Percentiles rank a stretch among this genome's conserved stretches.
Conservation (phyloP, 352 stramenopile genomes). For the Globisporangium uncinulatum region DNA sequence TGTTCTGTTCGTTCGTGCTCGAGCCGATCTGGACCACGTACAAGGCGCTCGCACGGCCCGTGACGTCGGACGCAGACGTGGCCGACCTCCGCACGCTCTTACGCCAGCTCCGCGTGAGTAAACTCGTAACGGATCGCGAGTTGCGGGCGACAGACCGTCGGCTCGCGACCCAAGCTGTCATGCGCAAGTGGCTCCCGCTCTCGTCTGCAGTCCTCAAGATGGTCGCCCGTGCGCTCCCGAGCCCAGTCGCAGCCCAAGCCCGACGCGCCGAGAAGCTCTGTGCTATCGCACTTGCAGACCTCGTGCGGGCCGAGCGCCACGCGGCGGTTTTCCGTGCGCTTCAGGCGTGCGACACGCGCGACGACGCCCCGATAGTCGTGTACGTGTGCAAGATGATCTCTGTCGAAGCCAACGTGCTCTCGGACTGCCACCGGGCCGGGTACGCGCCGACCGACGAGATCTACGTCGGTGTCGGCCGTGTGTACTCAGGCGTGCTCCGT, state of each 20-base stretch:
- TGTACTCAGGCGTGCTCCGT: slow-evolving; percentile 86
- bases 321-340: slow-evolving; percentile 42
- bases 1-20: slow-evolving; percentile 92
- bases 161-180: slow-evolving; percentile 55
- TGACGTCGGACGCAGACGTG: slow-evolving; percentile 42
- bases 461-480: slow-evolving; percentile 89
- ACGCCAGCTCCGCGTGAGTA: slow-evolving; percentile 57
- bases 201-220: slow-evolving; percentile 85
- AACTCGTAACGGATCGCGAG: slow-evolving; percentile 62
- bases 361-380: slow-evolving; percentile 73
- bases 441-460: slow-evolving; percentile 52
- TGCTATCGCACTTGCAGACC: slow-evolving; percentile 21
- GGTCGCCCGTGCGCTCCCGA: slow-evolving; percentile 84
- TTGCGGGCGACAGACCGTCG: slow-evolving; percentile 67
- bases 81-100: slow-evolving; percentile 57
- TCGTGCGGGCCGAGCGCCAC: slow-evolving; percentile 26
- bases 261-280: slow-evolving; percentile 73
- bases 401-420: slow-evolving; percentile 81
- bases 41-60: slow-evolving; percentile 39
- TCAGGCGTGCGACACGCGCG: slow-evolving; percentile 43
- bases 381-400: slow-evolving; percentile 93
- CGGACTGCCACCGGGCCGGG: slow-evolving; percentile 53
- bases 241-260: slow-evolving; percentile 61
- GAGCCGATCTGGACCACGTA: slow-evolving; percentile 90
- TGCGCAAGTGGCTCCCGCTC: slow-evolving; percentile 90